Base-by-base conservation (phyloP, 345 rosid species). In the Eutrema japonicum region DNA sequence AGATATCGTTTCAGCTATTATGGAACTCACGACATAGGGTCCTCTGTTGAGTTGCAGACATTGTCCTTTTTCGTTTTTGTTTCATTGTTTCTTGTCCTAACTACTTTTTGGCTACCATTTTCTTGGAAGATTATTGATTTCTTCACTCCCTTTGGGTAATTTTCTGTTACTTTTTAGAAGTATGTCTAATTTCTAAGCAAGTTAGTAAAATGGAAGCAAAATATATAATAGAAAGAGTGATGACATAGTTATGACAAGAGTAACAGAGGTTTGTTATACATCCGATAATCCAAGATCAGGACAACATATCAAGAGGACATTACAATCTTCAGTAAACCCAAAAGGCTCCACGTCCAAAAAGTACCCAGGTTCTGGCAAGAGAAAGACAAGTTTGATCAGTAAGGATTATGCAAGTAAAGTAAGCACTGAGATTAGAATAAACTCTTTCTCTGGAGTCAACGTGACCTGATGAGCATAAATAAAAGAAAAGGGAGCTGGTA, bases 1-100 rank as follows among this genome's bases (percentile, higher is more conserved):
- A 11, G 94, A 92, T 76, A 92, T 89, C 58, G 94, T 92, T 70
- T 77, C 87, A 63, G 97, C 96, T 14, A 89, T 89, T 68, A 88
- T 92, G 94, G 96, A 89, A 80, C 96, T 92, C 59, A 85, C 94
- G 6, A 82, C 84, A 33, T 87, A 81, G 29, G 16, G 26, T 1
- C 2, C 26, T 29, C 7, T 18, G 22, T 51, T 58, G 14, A 64
- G 33, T 55, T 37, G 10, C 27, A 35, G 32, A 73, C 27, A 50
- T 36, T 46, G 29, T 48, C 12, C 6, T 56, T 38, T 48, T 8
- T 18, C 13, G 49, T 40, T 57, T 40, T 30, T 29, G 58, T 55
- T 47, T 55, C 57, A 10, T 29, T 35, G 14, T 16, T 46, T 37
- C 50, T 46, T 63, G 13, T 5, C 16, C 43, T 32, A 33, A 32